Evolutionary conservation across 352 stramenopile species (phyloP), one percentile per base, ranked within the genome.

Genomic region (Phytophthora sansomeana): DNA sequence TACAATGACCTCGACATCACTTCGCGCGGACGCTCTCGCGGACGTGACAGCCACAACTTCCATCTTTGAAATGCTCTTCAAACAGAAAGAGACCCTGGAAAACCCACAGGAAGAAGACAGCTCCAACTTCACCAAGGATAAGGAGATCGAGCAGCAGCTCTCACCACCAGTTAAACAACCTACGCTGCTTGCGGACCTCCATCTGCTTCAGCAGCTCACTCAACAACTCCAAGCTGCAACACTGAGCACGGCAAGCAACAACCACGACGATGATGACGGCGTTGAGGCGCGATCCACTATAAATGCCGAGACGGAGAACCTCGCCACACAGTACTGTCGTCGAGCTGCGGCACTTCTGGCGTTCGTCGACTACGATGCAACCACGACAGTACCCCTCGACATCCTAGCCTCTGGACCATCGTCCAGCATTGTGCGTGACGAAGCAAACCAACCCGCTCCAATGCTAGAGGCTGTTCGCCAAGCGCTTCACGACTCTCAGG

Each of bases 321-420:
- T 83, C 19, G 72, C 72, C 4, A 49, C 48, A 10, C 42, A 83
- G 14, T 77, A 81, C 28, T 75, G 62, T 8, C 72, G 72, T 21
- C 77, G 77, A 16, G 77, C 77, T 28, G 68, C 69, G 41, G 63
- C 52, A 17, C 49, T 85, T 21, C 47, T 85, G 30, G 57, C 67
- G 7, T 76, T 73, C 65, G 65, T 74, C n/a, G 65, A 83, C 59
- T 81, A 77, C 28, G 77, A 85, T 21, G 69, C 73, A 5, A 67
- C 64, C 19, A 63, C 52, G 19, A 54, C 38, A 43, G 46, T 80
- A 1, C 72, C 72, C 6, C 46, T 75, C 3, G 58, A 80, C 44
- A 56, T 63, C 35, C 35, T 77, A 39, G 32, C 60, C 4, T 52
- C 65, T 1, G 48, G n/a, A 33, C 24, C 67, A 11, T 59, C 49